These are phyloP conservation scores for Fusarium equiseti DNA, from an alignment of 2,329 filamentous ascomycete genomes.

Conservation along the genomic window DNA sequence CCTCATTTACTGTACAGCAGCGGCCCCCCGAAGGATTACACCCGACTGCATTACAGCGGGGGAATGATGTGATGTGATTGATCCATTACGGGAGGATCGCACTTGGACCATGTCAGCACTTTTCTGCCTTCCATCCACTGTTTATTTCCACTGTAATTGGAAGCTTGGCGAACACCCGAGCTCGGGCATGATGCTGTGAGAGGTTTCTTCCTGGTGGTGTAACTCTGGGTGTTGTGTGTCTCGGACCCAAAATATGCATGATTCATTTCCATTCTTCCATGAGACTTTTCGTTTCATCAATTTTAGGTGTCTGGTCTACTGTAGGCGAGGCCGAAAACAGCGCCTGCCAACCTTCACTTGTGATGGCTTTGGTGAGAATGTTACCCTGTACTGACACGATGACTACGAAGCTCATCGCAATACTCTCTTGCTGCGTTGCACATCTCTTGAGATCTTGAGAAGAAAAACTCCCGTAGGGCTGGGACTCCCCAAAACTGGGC, in stretches of 20 bases:
- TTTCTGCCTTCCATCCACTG: background rate
- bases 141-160: background rate
- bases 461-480: background rate
- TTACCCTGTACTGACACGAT: background rate
- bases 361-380: no score
- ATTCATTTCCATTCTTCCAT: constrained; percentile 12
- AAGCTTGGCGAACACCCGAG: background rate
- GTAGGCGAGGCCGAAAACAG: background rate
- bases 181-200: background rate
- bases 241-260: constrained; percentile 9
- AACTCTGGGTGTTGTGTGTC: background rate
- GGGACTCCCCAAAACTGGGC: background rate
- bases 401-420: background rate
- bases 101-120: constrained; percentile 28
- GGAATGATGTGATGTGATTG: background rate
- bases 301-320: background rate
- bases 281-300: background rate
- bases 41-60: background rate
- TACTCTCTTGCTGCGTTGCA: background rate
- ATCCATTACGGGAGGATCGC: background rate
- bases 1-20: background rate
- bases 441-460: background rate
- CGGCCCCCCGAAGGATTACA: background rate
- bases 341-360: background rate
- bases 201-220: background rate